These are phyloP conservation scores for Hypsizygus marmoreus DNA, from an alignment of 768 basidiomycete species.

Conservation along the genomic window DNA sequence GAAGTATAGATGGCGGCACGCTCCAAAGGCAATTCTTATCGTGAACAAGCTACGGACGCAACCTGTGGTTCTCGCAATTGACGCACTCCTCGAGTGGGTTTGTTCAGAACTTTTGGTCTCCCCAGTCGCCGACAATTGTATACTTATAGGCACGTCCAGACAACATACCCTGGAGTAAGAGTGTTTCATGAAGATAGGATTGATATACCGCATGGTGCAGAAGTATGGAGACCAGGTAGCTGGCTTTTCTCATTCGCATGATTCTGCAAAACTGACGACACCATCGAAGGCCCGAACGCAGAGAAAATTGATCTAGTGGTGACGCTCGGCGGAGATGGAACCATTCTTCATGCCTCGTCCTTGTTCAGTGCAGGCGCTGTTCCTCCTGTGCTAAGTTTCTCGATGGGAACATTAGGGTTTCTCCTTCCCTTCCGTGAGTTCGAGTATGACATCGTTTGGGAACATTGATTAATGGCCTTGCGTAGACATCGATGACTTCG, in stretches of 20 bases:
- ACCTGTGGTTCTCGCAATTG: conserved; percentile 75
- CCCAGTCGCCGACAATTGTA: not conserved
- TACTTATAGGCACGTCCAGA: conserved; percentile 52
- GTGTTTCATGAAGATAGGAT: conserved; percentile 68
- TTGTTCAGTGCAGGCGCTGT: conserved; percentile 90
- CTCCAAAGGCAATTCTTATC: conserved; percentile 68
- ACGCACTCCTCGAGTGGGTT: conserved; percentile 70
- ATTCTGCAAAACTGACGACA: not conserved
- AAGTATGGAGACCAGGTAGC: conserved; percentile 68
- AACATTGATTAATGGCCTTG: conserved; percentile 2
- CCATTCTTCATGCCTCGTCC: conserved; percentile 90
- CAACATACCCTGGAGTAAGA: conserved; percentile 58
- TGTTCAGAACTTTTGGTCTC: not conserved
- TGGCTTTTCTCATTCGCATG: not conserved
- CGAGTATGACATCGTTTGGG: not conserved
- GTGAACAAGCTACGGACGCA: conserved; percentile 82
- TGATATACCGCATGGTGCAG: conserved; percentile 64
- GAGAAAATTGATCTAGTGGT: conserved; percentile 83
- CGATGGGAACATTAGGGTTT: conserved; percentile 93
- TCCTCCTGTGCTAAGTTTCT: conserved; percentile 89
- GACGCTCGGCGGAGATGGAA: conserved; percentile 93
- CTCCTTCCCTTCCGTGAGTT: conserved; percentile 89
- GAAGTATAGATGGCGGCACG: conserved; percentile 41
- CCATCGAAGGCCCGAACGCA: conserved; percentile 42
- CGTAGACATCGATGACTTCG: conserved; percentile 87